A percentile compares a stretch with the other conserved stretches of the same genome.
Conservation (phyloP, 23 red algal species). For the Agarophyton chilense region DNA sequence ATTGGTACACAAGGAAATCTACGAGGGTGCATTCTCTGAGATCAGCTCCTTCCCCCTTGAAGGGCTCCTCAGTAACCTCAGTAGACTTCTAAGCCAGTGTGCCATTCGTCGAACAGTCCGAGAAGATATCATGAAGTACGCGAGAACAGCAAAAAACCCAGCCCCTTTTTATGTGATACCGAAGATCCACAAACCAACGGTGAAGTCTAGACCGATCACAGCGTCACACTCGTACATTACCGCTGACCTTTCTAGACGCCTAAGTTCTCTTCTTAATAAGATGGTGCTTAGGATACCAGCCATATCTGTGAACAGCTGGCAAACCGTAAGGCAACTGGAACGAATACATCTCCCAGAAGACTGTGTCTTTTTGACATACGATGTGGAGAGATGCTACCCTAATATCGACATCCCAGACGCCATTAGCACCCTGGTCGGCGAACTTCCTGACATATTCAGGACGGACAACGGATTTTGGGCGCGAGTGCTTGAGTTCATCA, state of each 20-base stretch:
- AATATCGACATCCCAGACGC: slow-evolving; percentile 4
- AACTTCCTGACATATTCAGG: not conserved
- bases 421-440: not conserved
- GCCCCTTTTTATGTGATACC: not conserved
- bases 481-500: slow-evolving; percentile 10
- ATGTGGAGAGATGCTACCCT: slow-evolving; percentile 1
- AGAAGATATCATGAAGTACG: not conserved
- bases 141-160: not conserved
- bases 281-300: not conserved
- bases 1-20: not conserved
- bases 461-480: not conserved
- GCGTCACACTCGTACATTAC: too few relatives aligned
- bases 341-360: not conserved
- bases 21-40: not conserved
- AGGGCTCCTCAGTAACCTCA: not conserved
- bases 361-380: not conserved
- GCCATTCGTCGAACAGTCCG: too few relatives aligned
- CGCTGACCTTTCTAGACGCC: not conserved
- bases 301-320: not conserved
- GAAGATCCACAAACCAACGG: not conserved
- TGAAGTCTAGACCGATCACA: not conserved
- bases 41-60: not conserved
- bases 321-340: too few relatives aligned
- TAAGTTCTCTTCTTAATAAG: not conserved
- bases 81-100: too few relatives aligned